Evolutionary conservation across 2,329 filamentous ascomycete genomes (phyloP).

Genomic region (Ophiostoma sp.): DNA sequence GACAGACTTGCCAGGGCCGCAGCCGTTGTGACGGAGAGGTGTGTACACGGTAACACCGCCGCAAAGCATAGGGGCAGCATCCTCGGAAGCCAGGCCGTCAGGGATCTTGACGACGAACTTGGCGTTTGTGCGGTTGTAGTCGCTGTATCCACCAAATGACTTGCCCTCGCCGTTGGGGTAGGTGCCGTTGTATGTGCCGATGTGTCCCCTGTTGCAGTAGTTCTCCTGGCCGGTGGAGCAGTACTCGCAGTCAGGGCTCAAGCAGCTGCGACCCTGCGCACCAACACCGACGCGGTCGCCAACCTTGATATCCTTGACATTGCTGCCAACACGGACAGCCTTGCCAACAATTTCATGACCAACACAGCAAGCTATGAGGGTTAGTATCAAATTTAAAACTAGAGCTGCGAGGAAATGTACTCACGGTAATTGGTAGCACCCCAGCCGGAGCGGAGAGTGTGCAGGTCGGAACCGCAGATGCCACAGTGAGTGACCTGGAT

Average conservation of each 20-base stretch:
- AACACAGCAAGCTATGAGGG: constrained; percentile 45
- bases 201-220: constrained; percentile 22
- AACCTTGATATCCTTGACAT: constrained; percentile 39
- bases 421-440: constrained; percentile 25
- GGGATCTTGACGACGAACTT: constrained; percentile 36
- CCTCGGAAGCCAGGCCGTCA: constrained; percentile 26
- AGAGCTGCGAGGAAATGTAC: not conserved
- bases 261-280: constrained; percentile 24
- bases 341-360: constrained; percentile 63
- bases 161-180: constrained; percentile 39
- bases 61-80: constrained; percentile 30
- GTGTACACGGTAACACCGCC: constrained; percentile 26
- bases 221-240: constrained; percentile 22
- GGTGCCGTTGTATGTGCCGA: constrained; percentile 24
- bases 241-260: constrained; percentile 35
- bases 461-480: constrained; percentile 59
- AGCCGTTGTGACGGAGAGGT: constrained; percentile 24
- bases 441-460: constrained; percentile 54
- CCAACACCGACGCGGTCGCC: constrained; percentile 29
- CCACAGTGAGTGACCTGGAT: constrained; percentile 62
- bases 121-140: constrained; percentile 36
- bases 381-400: not conserved
- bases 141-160: constrained; percentile 28
- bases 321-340: constrained; percentile 49
- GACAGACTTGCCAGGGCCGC: constrained; percentile 27